Conservation (phyloP, 2,329 filamentous ascomycete species). For the Curvularia sp. region DNA sequence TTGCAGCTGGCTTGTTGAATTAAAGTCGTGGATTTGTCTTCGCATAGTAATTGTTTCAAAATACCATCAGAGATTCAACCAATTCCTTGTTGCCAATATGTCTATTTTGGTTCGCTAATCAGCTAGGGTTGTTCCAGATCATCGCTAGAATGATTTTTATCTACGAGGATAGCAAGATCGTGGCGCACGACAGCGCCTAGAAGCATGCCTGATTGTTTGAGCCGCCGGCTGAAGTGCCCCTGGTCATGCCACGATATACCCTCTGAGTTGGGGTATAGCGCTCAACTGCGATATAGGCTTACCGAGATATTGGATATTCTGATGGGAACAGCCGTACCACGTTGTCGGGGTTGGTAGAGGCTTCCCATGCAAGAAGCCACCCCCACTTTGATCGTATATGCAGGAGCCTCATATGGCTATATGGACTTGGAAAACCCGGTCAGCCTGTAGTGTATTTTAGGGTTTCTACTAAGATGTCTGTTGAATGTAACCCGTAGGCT, state of each 20-base stretch:
- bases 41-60: background rate
- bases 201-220: background rate
- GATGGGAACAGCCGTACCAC: background rate
- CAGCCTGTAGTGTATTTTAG: background rate
- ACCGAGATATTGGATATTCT: background rate
- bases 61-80: background rate
- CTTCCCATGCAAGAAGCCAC: background rate
- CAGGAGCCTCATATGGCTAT: background rate
- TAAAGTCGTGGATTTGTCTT: slow-evolving; percentile 10
- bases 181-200: background rate
- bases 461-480: background rate
- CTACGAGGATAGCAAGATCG: background rate
- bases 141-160: background rate
- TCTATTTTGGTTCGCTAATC: background rate
- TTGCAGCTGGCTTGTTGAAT: slow-evolving; percentile 74
- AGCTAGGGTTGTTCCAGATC: background rate
- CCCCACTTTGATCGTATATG: slow-evolving; percentile 1
- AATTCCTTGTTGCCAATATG: background rate
- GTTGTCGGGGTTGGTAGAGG: background rate
- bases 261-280: background rate
- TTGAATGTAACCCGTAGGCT: background rate
- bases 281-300: background rate
- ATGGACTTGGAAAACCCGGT: background rate
- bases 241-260: background rate
- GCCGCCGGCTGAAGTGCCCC: slow-evolving; percentile 4